Conservation (phyloP, 108 stramenopile genomes). For the Epithemia pelagica region DNA sequence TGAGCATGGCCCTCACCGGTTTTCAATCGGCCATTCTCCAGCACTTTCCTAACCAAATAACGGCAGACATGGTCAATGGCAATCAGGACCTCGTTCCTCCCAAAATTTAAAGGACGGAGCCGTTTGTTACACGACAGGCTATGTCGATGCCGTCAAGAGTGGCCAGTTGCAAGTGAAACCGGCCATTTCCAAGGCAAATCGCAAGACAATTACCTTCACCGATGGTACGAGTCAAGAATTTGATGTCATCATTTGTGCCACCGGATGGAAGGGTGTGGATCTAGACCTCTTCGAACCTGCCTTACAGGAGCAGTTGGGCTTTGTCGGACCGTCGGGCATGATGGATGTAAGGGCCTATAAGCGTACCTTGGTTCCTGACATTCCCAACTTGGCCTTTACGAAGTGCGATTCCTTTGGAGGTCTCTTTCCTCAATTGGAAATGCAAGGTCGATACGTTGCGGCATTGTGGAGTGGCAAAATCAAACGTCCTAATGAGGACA, state of each 20-base stretch:
- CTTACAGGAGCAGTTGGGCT: no score
- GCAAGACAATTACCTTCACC: neutral
- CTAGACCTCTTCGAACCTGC: no score
- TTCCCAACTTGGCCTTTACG: slow-evolving; percentile 7
- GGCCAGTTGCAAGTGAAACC: slow-evolving; percentile 2
- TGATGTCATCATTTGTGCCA: slow-evolving; percentile 12
- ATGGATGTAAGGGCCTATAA: slow-evolving; percentile 9
- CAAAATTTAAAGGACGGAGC: no score
- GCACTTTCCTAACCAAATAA: no score
- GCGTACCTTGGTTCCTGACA: slow-evolving; percentile 7
- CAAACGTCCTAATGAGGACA: no score
- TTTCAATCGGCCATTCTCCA: no score
- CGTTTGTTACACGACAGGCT: no score
- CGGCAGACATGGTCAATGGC: no score
- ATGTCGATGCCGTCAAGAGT: slow-evolving; percentile 5
- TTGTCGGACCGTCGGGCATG: no score
- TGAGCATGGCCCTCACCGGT: no score
- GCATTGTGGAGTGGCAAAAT: slow-evolving; percentile 2
- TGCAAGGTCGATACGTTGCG: slow-evolving; percentile 12
- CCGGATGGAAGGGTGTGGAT: no score
- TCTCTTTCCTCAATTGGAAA: slow-evolving; percentile 4
- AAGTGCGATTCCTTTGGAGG: neutral
- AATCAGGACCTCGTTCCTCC: no score
- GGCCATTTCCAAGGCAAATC: neutral
- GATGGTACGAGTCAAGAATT: slow-evolving; percentile 3